A percentile compares a stretch with the other conserved stretches of the same genome.
Evolutionary conservation across 257 asterid genomes (phyloP).

Genomic region (Gentiana macrophylla): DNA sequence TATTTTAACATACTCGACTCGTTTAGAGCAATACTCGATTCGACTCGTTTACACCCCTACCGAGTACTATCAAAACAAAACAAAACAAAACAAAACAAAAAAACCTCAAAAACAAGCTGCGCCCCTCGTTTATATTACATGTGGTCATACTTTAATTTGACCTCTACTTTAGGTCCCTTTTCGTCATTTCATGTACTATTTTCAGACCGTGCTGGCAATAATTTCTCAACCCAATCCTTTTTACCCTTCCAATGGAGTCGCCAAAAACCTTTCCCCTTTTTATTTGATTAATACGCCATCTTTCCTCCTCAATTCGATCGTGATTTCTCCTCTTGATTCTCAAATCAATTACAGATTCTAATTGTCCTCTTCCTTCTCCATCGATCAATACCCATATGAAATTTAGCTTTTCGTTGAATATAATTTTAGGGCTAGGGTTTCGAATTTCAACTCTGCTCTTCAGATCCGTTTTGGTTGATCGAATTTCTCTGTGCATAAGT

Average conservation of each 20-base stretch:
- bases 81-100: no score
- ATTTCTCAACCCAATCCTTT: conserved; percentile 6
- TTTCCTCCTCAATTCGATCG: conserved; percentile 1
- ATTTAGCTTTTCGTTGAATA: neutral
- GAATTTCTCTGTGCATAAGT: conserved; percentile 5
- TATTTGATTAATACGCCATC: conserved; percentile 3
- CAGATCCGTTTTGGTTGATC: conserved; percentile 6
- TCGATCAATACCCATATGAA: conserved; percentile 10
- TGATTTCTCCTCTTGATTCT: conserved; percentile 5
- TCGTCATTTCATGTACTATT: conserved; percentile 1
- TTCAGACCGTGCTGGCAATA: conserved; percentile 15
- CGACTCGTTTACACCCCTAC: no score
- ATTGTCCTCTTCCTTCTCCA: conserved; percentile 4
- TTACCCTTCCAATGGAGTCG: conserved; percentile 12
- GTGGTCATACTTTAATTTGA: conserved; percentile 7
- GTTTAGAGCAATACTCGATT: no score
- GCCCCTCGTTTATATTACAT: no score
- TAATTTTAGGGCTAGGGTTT: conserved; percentile 22
- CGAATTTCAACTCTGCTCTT: neutral
- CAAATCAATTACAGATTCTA: conserved; percentile 5
- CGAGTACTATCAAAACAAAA: no score
- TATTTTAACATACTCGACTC: no score
- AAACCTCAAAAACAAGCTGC: no score
- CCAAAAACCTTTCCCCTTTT: neutral
- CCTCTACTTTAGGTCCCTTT: neutral